Evolutionary conservation across 2,329 filamentous ascomycete genomes (phyloP).

Genomic region (Aspergillus fumigatus): DNA sequence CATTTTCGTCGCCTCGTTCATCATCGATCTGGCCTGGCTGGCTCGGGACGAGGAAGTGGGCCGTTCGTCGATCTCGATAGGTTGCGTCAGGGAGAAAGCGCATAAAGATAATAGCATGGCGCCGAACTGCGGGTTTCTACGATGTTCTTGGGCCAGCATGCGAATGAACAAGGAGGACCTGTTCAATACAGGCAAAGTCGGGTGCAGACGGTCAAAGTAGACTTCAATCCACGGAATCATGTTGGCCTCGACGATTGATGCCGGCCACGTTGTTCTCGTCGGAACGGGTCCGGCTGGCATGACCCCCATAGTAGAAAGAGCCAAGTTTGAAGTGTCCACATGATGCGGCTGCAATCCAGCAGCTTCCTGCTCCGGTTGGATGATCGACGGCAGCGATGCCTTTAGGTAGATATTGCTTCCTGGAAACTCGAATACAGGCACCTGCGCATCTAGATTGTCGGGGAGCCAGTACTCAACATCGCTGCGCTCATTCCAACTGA

Average conservation of each 20-base stretch:
- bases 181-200: slow-evolving; percentile 40
- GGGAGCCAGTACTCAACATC: slow-evolving; percentile 34
- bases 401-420: slow-evolving; percentile 35
- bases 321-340: slow-evolving; percentile 15
- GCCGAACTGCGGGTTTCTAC: slow-evolving; percentile 40
- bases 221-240: slow-evolving; percentile 42
- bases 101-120: slow-evolving; percentile 41
- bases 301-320: slow-evolving; percentile 16
- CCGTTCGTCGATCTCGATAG: slow-evolving; percentile 41
- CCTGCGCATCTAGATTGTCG: slow-evolving; percentile 30
- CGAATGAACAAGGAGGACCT: slow-evolving; percentile 39
- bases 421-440: slow-evolving; percentile 30
- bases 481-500: slow-evolving; percentile 25
- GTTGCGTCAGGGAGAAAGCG: slow-evolving; percentile 43
- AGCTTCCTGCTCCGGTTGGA: slow-evolving; percentile 20
- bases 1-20: slow-evolving; percentile 43
- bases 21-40: slow-evolving; percentile 38
- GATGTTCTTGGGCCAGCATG: slow-evolving; percentile 41
- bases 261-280: slow-evolving; percentile 32
- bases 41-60: slow-evolving; percentile 31
- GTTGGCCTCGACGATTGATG: slow-evolving; percentile 37
- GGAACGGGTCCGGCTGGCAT: slow-evolving; percentile 18
- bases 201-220: slow-evolving; percentile 43
- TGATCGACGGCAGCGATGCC: slow-evolving; percentile 31
- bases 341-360: slow-evolving; percentile 16